Conservation (phyloP, 331 rosid species). For the Arachis monticola region DNA sequence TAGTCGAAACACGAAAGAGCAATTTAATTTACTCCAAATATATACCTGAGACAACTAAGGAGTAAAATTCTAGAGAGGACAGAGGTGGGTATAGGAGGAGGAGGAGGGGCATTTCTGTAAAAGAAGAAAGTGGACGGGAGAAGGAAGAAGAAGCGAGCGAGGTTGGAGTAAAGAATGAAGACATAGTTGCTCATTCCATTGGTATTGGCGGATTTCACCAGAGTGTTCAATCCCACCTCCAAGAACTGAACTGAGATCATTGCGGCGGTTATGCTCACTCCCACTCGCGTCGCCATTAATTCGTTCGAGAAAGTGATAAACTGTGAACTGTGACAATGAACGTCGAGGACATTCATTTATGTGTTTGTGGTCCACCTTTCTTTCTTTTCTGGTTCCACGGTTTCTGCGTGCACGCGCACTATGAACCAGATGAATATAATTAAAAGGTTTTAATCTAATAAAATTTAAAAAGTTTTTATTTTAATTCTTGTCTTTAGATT, state of each 20-base stretch:
- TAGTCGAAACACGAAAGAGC: no score
- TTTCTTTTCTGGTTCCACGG: no score
- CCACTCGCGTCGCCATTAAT: conserved; percentile 14
- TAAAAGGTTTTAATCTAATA: no score
- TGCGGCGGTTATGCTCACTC: conserved; percentile 32
- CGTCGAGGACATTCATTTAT: no score
- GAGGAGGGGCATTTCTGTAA: conserved; percentile 43
- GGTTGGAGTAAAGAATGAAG: conserved; percentile 45
- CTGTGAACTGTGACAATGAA: no score
- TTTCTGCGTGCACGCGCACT: no score
- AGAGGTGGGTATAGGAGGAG: conserved; percentile 40
- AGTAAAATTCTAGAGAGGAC: conserved; percentile 40
- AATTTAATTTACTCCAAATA: no score
- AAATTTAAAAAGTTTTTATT: no score
- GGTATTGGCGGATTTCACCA: conserved; percentile 40
- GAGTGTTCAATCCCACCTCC: conserved; percentile 47
- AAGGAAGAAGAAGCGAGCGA: conserved; percentile 50
- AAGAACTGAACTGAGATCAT: conserved; percentile 43
- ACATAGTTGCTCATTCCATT: conserved; percentile 54
- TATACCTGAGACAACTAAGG: conserved; percentile 45
- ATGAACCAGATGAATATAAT: no score
- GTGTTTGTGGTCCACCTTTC: no score
- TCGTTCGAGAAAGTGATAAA: no score
- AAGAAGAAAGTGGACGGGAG: conserved; percentile 40
- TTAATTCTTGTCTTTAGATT: no score